Conservation (phyloP, 2,329 filamentous ascomycete genomes). For the Tolypocladium tundrense region DNA sequence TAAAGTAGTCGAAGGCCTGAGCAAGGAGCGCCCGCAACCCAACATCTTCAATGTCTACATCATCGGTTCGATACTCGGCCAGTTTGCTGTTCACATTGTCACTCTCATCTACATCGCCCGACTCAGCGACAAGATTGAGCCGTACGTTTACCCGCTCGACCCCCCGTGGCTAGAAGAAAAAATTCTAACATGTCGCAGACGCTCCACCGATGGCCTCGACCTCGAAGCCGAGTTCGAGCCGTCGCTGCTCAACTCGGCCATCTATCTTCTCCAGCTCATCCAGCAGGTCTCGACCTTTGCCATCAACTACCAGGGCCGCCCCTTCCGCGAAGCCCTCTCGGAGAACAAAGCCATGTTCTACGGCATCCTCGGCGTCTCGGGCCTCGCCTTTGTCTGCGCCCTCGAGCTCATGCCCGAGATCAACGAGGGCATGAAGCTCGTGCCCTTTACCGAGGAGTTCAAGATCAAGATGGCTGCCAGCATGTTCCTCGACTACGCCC, state of each 20-base stretch:
- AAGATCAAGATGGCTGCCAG: constrained; percentile 72
- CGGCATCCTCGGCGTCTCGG: constrained; percentile 82
- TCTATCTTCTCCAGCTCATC: constrained; percentile 95
- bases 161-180: not conserved
- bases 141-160: constrained; percentile 46
- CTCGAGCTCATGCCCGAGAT: constrained; percentile 93
- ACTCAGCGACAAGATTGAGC: constrained; percentile 76
- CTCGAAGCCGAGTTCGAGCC: constrained; percentile 92
- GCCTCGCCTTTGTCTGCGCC: constrained; percentile 85
- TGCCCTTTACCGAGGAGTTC: constrained; percentile 83
- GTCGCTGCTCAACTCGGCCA: constrained; percentile 88
- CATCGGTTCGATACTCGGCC: constrained; percentile 91
- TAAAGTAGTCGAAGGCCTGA: constrained; percentile 87
- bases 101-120: constrained; percentile 91
- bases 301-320: constrained; percentile 97
- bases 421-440: constrained; percentile 85
- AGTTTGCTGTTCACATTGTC: constrained; percentile 91
- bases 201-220: constrained; percentile 53
- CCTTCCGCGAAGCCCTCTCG: constrained; percentile 89
- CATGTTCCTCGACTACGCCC: constrained; percentile 81
- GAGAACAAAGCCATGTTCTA: constrained; percentile 99
- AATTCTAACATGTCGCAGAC: constrained; percentile 20
- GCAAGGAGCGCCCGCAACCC: constrained; percentile 92
- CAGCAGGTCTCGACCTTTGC: constrained; percentile 98
- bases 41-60: constrained; percentile 99